Evolutionary conservation across 1,284 basidiomycete species (phyloP), one percentile per base, ranked within the genome.

Genomic region (Chiua sp.): DNA sequence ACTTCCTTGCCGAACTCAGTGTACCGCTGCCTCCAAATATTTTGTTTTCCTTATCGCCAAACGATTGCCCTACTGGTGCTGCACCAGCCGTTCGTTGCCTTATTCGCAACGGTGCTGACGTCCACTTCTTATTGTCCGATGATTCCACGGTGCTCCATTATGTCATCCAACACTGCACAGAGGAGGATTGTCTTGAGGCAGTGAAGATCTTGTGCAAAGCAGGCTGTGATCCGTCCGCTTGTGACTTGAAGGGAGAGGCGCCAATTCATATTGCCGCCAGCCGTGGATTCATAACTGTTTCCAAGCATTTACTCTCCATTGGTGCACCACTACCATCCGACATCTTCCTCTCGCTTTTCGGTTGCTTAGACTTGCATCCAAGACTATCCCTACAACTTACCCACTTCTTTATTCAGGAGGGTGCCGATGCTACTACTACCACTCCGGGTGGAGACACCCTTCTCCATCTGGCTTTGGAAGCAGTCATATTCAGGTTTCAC

Each of bases 121-220:
- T 26, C 5, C 26, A 26, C 26, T 26, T 26, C 26, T 26, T 26
- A 26, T 26, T 59, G 12, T 2, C 37, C 4, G 15, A 18, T 0
- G 65, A 10, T 7, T 46, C 58, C 6, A 65, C 63, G 5, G 7
- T 51, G 0, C 53, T 65, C 4, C 64, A 65, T 48, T 13, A 6
- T 2, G 3, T 16, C 54, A n/a, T 23, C 2, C 2, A n/a, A n/a
- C 3, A n/a, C 18, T 42, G 39, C 11, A 11, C 20, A 42, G 52
- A 56, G 16, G 39, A 50, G 0, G 39, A 18, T 7, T 12, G 11
- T 32, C 44, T 46, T 2, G 44, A 57, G 23, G 46, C 1, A 20
- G 20, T 50, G 8, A 26, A 22, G 11, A n/a, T 28, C 16, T 51
- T 65, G 3, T 4, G 61, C 1, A 22, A 46, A 22, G 65, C 48